These are phyloP conservation scores for Leucosporidium yakuticum DNA, from an alignment of 768 basidiomycete species.

Conservation along the genomic window DNA sequence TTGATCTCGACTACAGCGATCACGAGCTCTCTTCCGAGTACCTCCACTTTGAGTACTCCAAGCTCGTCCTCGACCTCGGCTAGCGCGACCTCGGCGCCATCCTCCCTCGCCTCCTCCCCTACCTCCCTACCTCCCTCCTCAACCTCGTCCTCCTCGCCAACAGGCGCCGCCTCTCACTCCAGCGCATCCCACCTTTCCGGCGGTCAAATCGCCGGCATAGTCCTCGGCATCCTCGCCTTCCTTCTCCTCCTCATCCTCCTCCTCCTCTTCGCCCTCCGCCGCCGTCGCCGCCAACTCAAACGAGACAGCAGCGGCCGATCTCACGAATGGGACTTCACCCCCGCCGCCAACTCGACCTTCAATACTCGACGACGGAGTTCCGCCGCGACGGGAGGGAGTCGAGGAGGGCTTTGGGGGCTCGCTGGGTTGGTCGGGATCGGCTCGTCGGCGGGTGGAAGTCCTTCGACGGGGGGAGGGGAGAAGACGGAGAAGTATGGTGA, in stretches of 20 bases:
- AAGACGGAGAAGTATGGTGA: too few relatives aligned
- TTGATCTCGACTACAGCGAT: too few relatives aligned
- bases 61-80: neutral
- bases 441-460: too few relatives aligned
- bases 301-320: neutral
- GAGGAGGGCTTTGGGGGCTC: neutral
- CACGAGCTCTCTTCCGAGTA: too few relatives aligned
- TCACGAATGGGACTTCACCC: neutral
- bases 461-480: too few relatives aligned
- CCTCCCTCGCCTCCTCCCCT: neutral
- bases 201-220: slow-evolving; percentile 17
- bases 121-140: neutral
- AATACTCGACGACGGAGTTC: neutral
- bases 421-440: neutral
- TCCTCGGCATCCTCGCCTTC: slow-evolving; percentile 12
- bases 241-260: slow-evolving; percentile 4
- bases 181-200: slow-evolving; percentile 4
- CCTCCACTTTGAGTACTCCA: neutral
- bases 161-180: neutral
- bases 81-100: neutral
- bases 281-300: neutral
- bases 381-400: neutral
- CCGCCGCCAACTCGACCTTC: too few relatives aligned
- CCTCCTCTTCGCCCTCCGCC: slow-evolving; percentile 12
- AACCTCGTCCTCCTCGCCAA: neutral